Percentiles rank a stretch among this genome's conserved stretches.
These are phyloP conservation scores for Purpureocillium lavendulum DNA, from an alignment of 2,329 filamentous ascomycete genomes.

Conservation along the genomic window DNA sequence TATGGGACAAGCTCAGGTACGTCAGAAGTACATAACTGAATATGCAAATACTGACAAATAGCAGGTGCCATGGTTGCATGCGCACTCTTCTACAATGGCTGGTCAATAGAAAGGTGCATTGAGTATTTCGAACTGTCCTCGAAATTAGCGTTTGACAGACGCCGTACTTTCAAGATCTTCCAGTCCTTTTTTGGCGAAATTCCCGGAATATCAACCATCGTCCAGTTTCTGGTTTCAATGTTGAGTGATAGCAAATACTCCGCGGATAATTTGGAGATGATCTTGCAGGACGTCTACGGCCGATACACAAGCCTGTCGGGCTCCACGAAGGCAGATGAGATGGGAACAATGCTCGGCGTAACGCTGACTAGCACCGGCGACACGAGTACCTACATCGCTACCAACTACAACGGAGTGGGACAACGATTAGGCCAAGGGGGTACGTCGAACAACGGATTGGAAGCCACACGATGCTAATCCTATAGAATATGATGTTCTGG, in stretches of 20 bases:
- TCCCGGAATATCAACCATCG: constrained; percentile 1
- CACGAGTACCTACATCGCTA: constrained; percentile 2
- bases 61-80: constrained; percentile 6
- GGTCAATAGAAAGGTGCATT: constrained; percentile 6
- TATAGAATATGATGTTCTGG: constrained; percentile 1
- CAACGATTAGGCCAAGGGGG: neutral
- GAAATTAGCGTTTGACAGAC: constrained; percentile 3
- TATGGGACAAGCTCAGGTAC: constrained; percentile 8
- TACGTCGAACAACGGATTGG: neutral
- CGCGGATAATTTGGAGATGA: constrained; percentile 4
- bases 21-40: neutral
- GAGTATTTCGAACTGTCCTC: constrained; percentile 4
- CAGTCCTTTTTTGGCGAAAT: constrained; percentile 2
- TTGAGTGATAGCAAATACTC: constrained; percentile 6
- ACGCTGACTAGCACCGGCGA: constrained; percentile 3
- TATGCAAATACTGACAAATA: neutral
- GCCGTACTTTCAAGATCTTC: neutral
- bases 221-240: constrained; percentile 3
- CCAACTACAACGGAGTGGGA: constrained; percentile 6
- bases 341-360: constrained; percentile 5
- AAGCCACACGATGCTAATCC: neutral
- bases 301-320: constrained; percentile 1
- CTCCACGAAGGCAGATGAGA: constrained; percentile 3
- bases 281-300: constrained; percentile 5
- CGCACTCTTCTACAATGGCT: constrained; percentile 7